Conservation (phyloP, 345 rosid genomes). For the Triadica sebifera region DNA sequence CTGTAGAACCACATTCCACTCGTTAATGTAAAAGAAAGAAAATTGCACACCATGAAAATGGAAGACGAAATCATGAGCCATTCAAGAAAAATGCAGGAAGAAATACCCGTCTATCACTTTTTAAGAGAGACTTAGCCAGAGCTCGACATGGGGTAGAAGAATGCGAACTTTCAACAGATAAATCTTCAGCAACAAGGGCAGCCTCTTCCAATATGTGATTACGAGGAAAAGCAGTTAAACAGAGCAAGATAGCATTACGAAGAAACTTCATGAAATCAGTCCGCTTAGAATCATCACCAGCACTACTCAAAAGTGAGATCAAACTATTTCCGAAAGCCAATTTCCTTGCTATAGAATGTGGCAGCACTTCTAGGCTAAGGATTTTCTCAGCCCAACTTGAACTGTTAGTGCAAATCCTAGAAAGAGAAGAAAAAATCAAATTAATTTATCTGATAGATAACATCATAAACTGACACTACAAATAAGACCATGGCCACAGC, state of each 20-base stretch:
- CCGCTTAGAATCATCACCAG: slow-evolving; percentile 43
- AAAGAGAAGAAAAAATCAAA: background rate
- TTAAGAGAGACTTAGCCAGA: slow-evolving; percentile 84
- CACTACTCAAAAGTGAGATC: slow-evolving; percentile 47
- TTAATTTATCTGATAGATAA: background rate
- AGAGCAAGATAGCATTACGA: slow-evolving; percentile 75
- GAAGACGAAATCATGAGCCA: background rate
- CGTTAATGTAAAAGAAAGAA: background rate
- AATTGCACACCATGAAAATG: background rate
- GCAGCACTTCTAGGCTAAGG: slow-evolving; percentile 56
- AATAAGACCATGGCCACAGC: background rate
- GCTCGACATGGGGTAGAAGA: slow-evolving; percentile 72
- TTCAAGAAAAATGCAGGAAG: slow-evolving; percentile 16
- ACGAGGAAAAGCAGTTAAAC: slow-evolving; percentile 75
- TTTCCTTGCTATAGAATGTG: slow-evolving; percentile 48
- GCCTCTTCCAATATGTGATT: slow-evolving; percentile 79
- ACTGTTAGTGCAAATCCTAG: slow-evolving; percentile 74
- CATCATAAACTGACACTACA: background rate
- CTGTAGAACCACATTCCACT: background rate
- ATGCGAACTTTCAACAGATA: slow-evolving; percentile 52
- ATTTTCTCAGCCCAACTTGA: slow-evolving; percentile 77
- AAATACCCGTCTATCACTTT: slow-evolving; percentile 86
- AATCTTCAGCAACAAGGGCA: slow-evolving; percentile 85
- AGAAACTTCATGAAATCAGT: slow-evolving; percentile 74
- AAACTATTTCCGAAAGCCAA: slow-evolving; percentile 44